Conservation (phyloP, 2,329 filamentous ascomycete genomes). For the Fusarium tanahbumbuense region DNA sequence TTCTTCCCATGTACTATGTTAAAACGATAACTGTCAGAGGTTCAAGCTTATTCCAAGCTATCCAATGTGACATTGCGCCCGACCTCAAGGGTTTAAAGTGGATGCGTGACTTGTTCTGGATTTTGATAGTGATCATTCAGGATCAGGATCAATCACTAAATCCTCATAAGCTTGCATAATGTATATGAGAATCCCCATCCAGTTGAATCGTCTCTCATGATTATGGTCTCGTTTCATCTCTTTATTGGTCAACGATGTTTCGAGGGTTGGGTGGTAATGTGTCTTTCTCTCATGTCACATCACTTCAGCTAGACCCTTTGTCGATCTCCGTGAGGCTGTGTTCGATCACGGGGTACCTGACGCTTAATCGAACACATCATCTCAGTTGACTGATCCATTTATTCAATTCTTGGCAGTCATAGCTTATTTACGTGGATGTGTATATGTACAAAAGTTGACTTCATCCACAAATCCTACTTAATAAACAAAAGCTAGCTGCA, state of each 20-base stretch:
- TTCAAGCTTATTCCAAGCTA: constrained; percentile 1
- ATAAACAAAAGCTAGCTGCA: neutral
- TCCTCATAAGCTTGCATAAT: neutral
- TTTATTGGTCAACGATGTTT: neutral
- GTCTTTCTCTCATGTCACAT: constrained; percentile 29
- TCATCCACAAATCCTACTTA: neutral
- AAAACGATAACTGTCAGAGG: constrained; percentile 30
- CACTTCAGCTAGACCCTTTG: constrained; percentile 25
- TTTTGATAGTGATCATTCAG: neutral
- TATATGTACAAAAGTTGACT: neutral
- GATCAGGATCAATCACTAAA: neutral
- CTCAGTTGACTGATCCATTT: neutral
- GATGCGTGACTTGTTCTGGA: constrained; percentile 8
- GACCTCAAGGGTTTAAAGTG: constrained; percentile 18
- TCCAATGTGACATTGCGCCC: constrained; percentile 2
- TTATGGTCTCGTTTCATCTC: neutral
- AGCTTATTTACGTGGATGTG: neutral
- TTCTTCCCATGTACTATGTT: constrained; percentile 2
- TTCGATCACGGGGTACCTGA: constrained; percentile 19
- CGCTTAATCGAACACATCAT: constrained; percentile 1
- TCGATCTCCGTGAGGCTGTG: constrained; percentile 37
- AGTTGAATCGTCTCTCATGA: constrained; percentile 5
- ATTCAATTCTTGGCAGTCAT: neutral
- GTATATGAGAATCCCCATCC: neutral
- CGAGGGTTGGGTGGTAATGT: constrained; percentile 11